A percentile compares a stretch with the other conserved stretches of the same genome.
Evolutionary conservation across 495 filamentous ascomycete species (phyloP).

Genomic region (Tuber magnatum): DNA sequence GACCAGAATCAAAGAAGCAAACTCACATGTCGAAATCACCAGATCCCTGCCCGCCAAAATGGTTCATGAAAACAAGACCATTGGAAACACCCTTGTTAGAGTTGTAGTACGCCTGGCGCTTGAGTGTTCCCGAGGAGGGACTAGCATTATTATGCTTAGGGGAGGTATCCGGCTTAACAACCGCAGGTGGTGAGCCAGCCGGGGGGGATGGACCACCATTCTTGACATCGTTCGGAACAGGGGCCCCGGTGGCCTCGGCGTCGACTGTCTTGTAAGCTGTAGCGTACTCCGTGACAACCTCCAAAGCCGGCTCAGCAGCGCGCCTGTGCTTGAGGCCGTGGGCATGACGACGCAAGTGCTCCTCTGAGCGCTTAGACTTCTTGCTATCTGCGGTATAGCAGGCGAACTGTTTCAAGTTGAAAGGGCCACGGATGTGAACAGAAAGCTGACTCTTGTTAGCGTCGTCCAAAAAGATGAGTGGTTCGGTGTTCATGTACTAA

Average conservation of each 20-base stretch:
- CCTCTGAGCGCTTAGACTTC: conserved; percentile 40
- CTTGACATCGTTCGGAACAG: not conserved
- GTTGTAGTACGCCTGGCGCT: conserved; percentile 53
- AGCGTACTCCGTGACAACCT: not conserved
- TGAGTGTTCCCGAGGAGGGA: not conserved
- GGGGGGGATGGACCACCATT: not conserved
- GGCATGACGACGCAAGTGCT: conserved; percentile 42
- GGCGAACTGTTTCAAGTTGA: conserved; percentile 56
- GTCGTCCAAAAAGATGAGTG: not conserved
- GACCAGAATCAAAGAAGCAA: conserved; percentile 8
- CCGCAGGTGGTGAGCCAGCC: not conserved
- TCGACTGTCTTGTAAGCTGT: not conserved
- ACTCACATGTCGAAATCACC: conserved; percentile 54
- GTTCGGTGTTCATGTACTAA: conserved; percentile 42
- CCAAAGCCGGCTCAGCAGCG: not conserved
- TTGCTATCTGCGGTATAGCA: conserved; percentile 50
- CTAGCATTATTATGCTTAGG: not conserved
- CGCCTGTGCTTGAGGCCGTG: conserved; percentile 43
- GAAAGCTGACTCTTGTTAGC: conserved; percentile 49
- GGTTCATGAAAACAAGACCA: conserved; percentile 60
- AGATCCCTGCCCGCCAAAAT: conserved; percentile 54
- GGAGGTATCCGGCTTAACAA: not conserved
- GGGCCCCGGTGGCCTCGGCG: not conserved
- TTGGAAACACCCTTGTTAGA: conserved; percentile 46
- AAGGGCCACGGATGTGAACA: conserved; percentile 62